Evolutionary conservation across 129 eudicot species (phyloP).

Genomic region (Tagetes erecta): DNA sequence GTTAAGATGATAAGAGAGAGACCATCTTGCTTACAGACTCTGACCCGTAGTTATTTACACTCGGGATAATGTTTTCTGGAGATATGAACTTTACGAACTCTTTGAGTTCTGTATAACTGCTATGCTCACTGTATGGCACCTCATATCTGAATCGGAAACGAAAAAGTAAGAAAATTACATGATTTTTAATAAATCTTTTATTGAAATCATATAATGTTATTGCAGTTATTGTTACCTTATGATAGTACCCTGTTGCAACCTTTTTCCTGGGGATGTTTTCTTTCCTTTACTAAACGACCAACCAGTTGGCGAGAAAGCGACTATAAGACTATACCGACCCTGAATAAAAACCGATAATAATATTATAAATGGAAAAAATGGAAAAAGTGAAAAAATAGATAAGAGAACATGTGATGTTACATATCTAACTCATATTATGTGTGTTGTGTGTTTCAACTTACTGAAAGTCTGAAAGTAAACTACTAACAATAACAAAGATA

Average conservation of each 20-base stretch:
- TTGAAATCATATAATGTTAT: background rate
- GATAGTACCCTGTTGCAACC: constrained; percentile 94
- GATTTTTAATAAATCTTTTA: background rate
- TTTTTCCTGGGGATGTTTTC: constrained; percentile 84
- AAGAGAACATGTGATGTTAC: background rate
- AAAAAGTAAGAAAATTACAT: background rate
- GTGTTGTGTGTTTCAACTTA: constrained; percentile 6
- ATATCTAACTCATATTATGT: background rate
- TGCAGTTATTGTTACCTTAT: constrained; percentile 53
- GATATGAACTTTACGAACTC: constrained; percentile 79
- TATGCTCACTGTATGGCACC: constrained; percentile 97
- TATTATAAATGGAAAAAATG: background rate
- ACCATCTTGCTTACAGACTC: constrained; percentile 63
- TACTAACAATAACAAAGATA: constrained; percentile 2
- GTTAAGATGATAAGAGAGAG: constrained; percentile 52
- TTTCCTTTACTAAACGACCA: constrained; percentile 96
- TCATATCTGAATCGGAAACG: constrained; percentile 59
- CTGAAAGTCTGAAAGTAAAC: constrained; percentile 3
- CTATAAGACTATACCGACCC: constrained; percentile 77
- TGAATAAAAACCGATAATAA: constrained; percentile 28
- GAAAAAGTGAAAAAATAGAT: background rate
- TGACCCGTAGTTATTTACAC: constrained; percentile 78
- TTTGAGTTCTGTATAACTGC: constrained; percentile 81
- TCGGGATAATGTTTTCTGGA: constrained; percentile 80
- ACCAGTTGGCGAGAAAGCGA: constrained; percentile 95